These are phyloP conservation scores for Oryza officinalis DNA, from an alignment of 176 grass and related monocot genomes.

Conservation along the genomic window DNA sequence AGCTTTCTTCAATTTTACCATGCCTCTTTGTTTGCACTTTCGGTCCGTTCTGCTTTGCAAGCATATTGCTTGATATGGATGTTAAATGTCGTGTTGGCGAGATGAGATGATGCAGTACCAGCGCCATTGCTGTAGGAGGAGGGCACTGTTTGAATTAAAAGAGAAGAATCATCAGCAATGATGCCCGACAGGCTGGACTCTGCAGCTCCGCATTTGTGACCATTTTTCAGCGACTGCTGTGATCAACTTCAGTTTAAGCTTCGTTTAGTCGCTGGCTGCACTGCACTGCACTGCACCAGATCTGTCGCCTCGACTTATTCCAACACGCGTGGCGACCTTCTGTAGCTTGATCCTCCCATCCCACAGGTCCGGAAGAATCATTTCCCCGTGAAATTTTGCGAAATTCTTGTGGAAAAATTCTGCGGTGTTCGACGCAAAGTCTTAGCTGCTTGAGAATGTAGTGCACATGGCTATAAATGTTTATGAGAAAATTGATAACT, in stretches of 20 bases:
- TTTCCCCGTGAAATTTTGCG: neutral
- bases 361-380: neutral
- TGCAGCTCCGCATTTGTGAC: neutral
- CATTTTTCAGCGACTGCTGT: neutral
- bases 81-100: neutral
- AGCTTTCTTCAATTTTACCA: neutral
- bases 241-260: neutral
- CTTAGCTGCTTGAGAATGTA: neutral
- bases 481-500: neutral
- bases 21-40: neutral
- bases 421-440: neutral
- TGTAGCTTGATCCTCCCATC: neutral
- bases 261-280: neutral
- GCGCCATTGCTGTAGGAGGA: neutral
- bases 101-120: neutral
- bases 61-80: neutral
- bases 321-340: neutral
- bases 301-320: too few relatives aligned
- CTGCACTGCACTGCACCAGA: too few relatives aligned
- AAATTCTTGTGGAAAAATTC: neutral
- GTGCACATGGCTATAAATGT: neutral
- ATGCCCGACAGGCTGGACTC: neutral
- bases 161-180: constrained; percentile 14
- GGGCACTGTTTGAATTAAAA: neutral
- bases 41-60: neutral